Percentiles rank a stretch among this genome's conserved stretches.
Conservation (phyloP, 176 grass and related monocot species). For the Areca catechu region DNA sequence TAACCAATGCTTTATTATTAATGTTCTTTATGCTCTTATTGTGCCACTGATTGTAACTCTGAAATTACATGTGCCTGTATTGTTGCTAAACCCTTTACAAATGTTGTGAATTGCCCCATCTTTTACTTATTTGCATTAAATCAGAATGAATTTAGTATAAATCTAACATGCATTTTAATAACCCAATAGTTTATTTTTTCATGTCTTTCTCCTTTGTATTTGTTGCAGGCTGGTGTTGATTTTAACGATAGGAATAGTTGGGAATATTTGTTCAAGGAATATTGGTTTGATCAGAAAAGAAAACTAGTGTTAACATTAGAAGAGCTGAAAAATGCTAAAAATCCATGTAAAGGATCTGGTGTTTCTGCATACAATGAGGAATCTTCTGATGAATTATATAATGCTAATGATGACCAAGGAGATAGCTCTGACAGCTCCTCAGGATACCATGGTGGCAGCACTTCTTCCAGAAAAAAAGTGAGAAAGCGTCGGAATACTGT, state of each 20-base stretch:
- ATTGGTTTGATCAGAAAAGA: constrained; percentile 89
- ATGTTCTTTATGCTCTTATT: no score
- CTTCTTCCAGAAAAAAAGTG: constrained; percentile 45
- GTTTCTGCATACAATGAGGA: constrained; percentile 47
- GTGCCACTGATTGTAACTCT: no score
- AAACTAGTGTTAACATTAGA: constrained; percentile 64
- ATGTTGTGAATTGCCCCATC: no score
- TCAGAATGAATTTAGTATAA: no score
- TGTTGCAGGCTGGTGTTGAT: constrained; percentile 62
- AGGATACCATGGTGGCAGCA: constrained; percentile 30
- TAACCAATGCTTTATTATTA: no score
- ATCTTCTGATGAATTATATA: constrained; percentile 76
- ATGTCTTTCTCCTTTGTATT: neutral
- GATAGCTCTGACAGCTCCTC: constrained; percentile 57
- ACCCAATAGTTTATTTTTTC: no score
- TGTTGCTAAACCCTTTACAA: no score
- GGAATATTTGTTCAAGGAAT: constrained; percentile 99
- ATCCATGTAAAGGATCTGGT: constrained; percentile 39
- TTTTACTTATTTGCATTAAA: no score
- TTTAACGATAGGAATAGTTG: constrained; percentile 95
- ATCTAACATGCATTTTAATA: no score
- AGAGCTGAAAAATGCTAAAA: constrained; percentile 69
- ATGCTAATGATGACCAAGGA: constrained; percentile 56
- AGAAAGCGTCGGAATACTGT: constrained; percentile 32
- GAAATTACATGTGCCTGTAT: no score